Conservation (phyloP, 305 asterid species). For the Lippia alba region DNA sequence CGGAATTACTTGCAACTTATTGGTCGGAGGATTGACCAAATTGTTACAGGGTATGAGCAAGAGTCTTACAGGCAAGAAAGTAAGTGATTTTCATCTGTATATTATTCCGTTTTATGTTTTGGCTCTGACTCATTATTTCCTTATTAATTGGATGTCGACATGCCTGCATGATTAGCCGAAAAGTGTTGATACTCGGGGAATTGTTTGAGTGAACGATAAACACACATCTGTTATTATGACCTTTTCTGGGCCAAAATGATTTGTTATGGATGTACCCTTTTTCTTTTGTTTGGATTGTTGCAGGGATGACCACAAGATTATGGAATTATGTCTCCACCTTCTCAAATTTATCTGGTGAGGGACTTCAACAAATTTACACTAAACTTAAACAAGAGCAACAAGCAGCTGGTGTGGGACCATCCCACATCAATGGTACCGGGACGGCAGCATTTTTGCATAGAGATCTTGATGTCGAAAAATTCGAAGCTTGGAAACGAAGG, state of each 20-base stretch:
- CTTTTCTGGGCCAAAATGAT: constrained; percentile 13
- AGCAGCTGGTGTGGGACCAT: constrained; percentile 68
- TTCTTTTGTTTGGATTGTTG: constrained; percentile 10
- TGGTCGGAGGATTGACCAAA: constrained; percentile 91
- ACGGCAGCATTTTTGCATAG: constrained; percentile 55
- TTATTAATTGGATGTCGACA: constrained; percentile 3
- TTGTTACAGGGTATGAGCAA: constrained; percentile 74
- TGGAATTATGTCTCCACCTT: constrained; percentile 96
- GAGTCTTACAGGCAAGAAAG: constrained; percentile 90
- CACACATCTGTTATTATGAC: constrained; percentile 1
- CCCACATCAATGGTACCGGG: constrained; percentile 64
- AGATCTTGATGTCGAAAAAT: constrained; percentile 83
- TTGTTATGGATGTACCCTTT: not conserved
- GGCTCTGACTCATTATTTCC: constrained; percentile 5
- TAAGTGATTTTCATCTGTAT: constrained; percentile 42
- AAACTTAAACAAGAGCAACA: constrained; percentile 90
- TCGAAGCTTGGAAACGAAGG: constrained; percentile 97
- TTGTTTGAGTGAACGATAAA: not conserved
- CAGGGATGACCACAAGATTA: constrained; percentile 93
- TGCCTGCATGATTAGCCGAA: not conserved
- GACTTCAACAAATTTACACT: constrained; percentile 89
- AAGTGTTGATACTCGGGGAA: not conserved
- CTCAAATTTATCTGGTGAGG: constrained; percentile 86
- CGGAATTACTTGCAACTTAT: constrained; percentile 94
- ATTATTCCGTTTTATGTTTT: constrained; percentile 2